Evolutionary conservation across 2,329 filamentous ascomycete species (phyloP).

Genomic region (Fusarium xyrophilum): DNA sequence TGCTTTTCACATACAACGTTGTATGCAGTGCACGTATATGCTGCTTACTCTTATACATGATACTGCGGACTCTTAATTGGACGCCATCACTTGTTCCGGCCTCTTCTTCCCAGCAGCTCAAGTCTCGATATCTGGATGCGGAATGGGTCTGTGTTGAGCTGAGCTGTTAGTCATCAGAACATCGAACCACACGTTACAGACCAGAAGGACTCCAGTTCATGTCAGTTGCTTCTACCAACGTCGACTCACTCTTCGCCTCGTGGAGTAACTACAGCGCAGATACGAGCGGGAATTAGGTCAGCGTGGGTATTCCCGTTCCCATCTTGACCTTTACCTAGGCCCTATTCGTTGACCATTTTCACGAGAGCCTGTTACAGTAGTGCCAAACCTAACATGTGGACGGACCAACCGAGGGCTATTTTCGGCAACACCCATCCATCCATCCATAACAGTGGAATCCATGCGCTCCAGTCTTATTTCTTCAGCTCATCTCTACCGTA

Average conservation of each 20-base stretch:
- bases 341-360: conserved; percentile 26
- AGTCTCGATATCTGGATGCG: background rate
- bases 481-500: background rate
- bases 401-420: conserved; percentile 16
- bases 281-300: conserved; percentile 18
- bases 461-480: conserved; percentile 1
- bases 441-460: background rate
- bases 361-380: conserved; percentile 11
- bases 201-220: background rate
- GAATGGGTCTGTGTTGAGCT: background rate
- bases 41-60: background rate
- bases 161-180: background rate
- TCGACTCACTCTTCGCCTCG: conserved; percentile 2
- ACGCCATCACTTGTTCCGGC: background rate
- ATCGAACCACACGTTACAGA: conserved; percentile 9
- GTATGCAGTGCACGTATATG: conserved; percentile 9
- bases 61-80: background rate
- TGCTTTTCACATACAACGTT: conserved; percentile 22
- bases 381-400: conserved; percentile 16
- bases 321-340: background rate
- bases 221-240: background rate
- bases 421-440: conserved; percentile 18
- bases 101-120: background rate
- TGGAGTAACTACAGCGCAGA: conserved; percentile 13
- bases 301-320: conserved; percentile 7